A percentile compares a stretch with the other conserved stretches of the same genome.
Evolutionary conservation across 169 alveolate species (phyloP).

Genomic region (Plasmodium chabaudi): DNA sequence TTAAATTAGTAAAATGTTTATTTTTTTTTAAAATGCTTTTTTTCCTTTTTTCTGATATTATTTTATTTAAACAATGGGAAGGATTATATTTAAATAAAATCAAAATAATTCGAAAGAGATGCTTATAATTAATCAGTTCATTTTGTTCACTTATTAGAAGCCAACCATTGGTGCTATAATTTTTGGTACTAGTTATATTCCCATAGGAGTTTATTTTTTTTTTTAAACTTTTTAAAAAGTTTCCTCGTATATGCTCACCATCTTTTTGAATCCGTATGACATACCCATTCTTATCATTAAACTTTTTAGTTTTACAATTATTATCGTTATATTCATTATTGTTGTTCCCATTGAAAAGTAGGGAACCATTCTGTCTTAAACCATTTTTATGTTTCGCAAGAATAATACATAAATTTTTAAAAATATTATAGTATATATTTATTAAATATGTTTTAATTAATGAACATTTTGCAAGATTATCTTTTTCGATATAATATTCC

Average conservation of each 20-base stretch:
- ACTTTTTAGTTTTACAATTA: not conserved
- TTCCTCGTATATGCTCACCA: not conserved
- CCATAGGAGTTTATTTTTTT: too few species aligned
- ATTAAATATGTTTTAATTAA: conserved; percentile 23
- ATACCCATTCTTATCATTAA: not conserved
- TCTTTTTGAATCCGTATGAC: not conserved
- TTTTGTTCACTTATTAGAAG: too few species aligned
- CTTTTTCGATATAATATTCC: not conserved
- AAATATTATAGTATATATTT: conserved; percentile 6
- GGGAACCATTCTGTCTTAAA: not conserved
- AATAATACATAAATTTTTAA: not conserved
- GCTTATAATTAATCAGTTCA: not conserved
- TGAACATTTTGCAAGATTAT: not conserved
- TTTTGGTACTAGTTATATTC: too few species aligned
- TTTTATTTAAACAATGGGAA: not conserved
- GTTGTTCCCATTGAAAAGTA: not conserved
- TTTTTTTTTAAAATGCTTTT: not conserved
- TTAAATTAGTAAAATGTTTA: not conserved
- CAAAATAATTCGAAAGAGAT: not conserved
- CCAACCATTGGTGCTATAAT: too few species aligned
- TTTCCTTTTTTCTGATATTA: not conserved
- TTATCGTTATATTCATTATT: not conserved
- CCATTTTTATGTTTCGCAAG: not conserved
- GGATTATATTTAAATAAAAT: conserved; percentile 1
- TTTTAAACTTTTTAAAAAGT: not conserved